phyloP scores from a whole-genome alignment of 371 early-diverging fungal species.

The Conidiobolus coronatus region DNA sequence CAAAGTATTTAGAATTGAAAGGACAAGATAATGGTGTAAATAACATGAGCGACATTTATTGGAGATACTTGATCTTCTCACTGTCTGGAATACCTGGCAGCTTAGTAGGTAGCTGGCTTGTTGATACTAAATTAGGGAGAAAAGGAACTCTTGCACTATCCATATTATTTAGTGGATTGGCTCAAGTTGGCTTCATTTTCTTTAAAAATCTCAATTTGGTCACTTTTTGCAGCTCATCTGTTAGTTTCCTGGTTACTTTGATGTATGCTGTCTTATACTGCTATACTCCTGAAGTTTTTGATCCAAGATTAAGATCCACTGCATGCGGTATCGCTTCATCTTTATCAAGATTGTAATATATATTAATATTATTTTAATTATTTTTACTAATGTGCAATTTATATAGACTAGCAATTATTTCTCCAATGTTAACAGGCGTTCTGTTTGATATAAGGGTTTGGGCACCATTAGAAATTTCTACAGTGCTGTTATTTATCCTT shows the following conservation, averaged over 20 bases:
- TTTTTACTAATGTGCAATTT: neutral
- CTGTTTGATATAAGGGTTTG: conserved; percentile 26
- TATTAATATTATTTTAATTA: neutral
- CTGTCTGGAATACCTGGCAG: conserved; percentile 63
- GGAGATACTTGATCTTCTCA: conserved; percentile 51
- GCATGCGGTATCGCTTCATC: conserved; percentile 62
- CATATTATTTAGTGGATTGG: conserved; percentile 37
- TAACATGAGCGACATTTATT: conserved; percentile 32
- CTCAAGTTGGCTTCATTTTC: conserved; percentile 37
- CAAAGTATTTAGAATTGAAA: conserved; percentile 40
- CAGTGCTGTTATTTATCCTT: conserved; percentile 24
- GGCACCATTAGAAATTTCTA: conserved; percentile 43
- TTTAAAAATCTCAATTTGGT: conserved; percentile 22
- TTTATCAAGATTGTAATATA: conserved; percentile 29
- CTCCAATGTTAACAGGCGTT: conserved; percentile 46
- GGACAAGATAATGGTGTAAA: conserved; percentile 15
- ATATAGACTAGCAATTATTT: conserved; percentile 34
- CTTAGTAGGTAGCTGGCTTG: conserved; percentile 35
- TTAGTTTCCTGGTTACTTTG: conserved; percentile 43
- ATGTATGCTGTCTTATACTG: conserved; percentile 68
- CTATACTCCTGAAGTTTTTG: conserved; percentile 78
- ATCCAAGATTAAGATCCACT: conserved; percentile 47
- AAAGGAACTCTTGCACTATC: conserved; percentile 60
- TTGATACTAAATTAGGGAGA: conserved; percentile 52
- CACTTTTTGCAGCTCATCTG: conserved; percentile 32